A percentile compares a stretch with the other conserved stretches of the same genome.
phyloP scores from a whole-genome alignment of 2,329 filamentous ascomycete species.

The Diplodia corticola region DNA sequence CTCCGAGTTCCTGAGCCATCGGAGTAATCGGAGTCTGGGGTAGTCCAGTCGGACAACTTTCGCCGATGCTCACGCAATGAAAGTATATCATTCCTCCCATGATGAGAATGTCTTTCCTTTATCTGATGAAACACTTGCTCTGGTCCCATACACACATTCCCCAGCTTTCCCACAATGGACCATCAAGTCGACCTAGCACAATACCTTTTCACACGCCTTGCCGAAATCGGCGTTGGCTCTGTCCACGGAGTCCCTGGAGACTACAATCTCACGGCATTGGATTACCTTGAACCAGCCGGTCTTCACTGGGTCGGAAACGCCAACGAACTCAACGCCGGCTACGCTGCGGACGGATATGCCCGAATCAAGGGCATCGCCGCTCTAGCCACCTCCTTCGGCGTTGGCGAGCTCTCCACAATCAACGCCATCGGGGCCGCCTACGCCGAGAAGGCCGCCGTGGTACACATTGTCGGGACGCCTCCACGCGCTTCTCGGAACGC shows the following conservation, averaged over 20 bases:
- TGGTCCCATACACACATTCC: no score
- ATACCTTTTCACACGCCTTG: constrained; percentile 44
- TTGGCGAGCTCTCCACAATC: constrained; percentile 67
- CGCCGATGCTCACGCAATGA: no score
- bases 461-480: constrained; percentile 61
- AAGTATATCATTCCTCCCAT: no score
- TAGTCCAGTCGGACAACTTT: no score
- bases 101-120: no score
- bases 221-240: constrained; percentile 46
- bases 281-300: constrained; percentile 37
- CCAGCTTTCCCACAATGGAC: no score
- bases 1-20: background rate
- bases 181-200: background rate
- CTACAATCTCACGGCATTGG: constrained; percentile 38
- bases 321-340: constrained; percentile 60
- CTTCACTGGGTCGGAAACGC: constrained; percentile 50
- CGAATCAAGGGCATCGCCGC: constrained; percentile 61
- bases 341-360: constrained; percentile 60
- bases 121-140: no score
- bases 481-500: constrained; percentile 45
- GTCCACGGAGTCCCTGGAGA: constrained; percentile 50
- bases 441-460: constrained; percentile 69
- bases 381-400: constrained; percentile 73
- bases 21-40: background rate
- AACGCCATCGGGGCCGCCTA: constrained; percentile 74